Evolutionary conservation across 2,329 filamentous ascomycete genomes (phyloP).

Genomic region (Fusarium sp.): DNA sequence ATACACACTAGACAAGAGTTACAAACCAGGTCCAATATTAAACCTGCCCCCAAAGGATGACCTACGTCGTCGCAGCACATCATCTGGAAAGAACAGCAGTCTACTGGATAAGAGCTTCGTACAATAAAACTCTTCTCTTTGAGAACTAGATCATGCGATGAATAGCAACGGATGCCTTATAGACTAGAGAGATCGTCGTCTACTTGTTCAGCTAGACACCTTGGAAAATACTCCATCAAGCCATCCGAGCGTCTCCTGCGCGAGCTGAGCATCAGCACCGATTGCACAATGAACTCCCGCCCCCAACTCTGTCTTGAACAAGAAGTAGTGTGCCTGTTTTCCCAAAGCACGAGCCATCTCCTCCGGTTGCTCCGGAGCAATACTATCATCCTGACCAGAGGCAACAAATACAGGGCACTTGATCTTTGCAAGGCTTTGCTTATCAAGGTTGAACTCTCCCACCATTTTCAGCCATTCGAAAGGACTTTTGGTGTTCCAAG

Average conservation of each 20-base stretch:
- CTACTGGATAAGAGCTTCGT: too few species aligned
- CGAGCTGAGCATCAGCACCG: constrained; percentile 4
- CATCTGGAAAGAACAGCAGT: too few species aligned
- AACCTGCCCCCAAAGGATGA: too few species aligned
- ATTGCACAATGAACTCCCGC: constrained; percentile 8
- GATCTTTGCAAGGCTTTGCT: constrained; percentile 30
- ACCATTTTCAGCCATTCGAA: constrained; percentile 2
- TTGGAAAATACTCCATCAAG: not conserved
- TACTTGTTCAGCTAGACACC: fast-evolving
- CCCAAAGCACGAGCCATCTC: not conserved
- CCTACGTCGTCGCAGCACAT: too few species aligned
- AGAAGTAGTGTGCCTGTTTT: not conserved
- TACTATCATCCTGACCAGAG: not conserved
- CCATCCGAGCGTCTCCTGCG: constrained; percentile 2
- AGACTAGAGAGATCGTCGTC: not conserved
- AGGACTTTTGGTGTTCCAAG: constrained; percentile 7
- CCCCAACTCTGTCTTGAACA: constrained; percentile 1
- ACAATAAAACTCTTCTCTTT: fast-evolving
- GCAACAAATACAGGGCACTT: constrained; percentile 5
- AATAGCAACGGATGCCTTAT: not conserved
- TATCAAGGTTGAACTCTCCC: constrained; percentile 16
- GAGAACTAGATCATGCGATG: not conserved
- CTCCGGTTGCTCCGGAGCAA: not conserved
- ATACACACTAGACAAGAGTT: too few species aligned
- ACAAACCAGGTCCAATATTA: too few species aligned